Percentiles rank a stretch among this genome's conserved stretches.
Conservation (phyloP, 1,284 basidiomycete genomes). For the Marasmius tenuissimus region DNA sequence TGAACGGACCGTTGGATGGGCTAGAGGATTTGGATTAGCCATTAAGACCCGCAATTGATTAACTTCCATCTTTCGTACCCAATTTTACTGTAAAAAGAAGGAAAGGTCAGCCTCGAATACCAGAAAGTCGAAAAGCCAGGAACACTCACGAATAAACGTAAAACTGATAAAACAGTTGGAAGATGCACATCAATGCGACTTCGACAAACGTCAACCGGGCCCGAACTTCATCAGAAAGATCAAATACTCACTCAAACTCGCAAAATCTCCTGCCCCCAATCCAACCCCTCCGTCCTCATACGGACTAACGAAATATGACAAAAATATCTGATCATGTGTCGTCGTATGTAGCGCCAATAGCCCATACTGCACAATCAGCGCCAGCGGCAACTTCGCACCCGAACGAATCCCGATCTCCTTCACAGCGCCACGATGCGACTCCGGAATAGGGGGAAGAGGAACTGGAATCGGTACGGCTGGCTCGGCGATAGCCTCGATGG, state of each 20-base stretch:
- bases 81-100: constrained; percentile 44
- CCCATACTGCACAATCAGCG: constrained; percentile 82
- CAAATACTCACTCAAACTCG: constrained; percentile 69
- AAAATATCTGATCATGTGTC: constrained; percentile 86
- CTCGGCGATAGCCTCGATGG: constrained; percentile 18
- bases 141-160: constrained; percentile 78
- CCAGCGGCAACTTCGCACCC: constrained; percentile 60
- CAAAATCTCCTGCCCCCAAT: constrained; percentile 75
- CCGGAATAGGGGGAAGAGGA: constrained; percentile 29
- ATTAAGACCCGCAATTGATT: background rate
- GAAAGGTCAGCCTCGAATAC: constrained; percentile 16
- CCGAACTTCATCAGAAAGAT: background rate
- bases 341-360: constrained; percentile 76
- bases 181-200: constrained; percentile 82
- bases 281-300: constrained; percentile 72
- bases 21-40: constrained; percentile 20
- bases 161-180: constrained; percentile 79
- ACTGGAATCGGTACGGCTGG: constrained; percentile 39
- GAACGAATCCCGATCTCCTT: constrained; percentile 57
- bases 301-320: constrained; percentile 80
- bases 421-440: constrained; percentile 34
- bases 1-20: constrained; percentile 74
- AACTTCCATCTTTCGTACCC: constrained; percentile 36
- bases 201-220: background rate
- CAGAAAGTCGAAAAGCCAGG: constrained; percentile 1